Conservation (phyloP, 805 yeast genomes). For the Ogataea haglerorum region DNA sequence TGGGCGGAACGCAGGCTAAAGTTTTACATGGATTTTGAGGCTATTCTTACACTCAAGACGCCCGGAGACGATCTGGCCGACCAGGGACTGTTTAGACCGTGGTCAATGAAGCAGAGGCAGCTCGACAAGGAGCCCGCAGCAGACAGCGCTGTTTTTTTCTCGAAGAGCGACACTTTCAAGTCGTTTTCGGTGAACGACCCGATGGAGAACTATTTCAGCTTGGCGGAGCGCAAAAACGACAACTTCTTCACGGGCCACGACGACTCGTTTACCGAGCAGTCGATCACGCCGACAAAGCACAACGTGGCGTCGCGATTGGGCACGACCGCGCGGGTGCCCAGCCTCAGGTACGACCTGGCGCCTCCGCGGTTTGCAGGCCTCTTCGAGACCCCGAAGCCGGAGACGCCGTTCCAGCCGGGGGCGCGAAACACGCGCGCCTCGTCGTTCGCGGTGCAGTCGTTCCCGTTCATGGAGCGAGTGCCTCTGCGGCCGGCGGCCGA, state of each 20-base stretch:
- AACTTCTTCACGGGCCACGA: constrained; percentile 8
- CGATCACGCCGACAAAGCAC: constrained; percentile 12
- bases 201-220: constrained; percentile 8
- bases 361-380: constrained; percentile 4
- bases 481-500: neutral
- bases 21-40: constrained; percentile 2
- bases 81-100: constrained; percentile 4
- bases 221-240: constrained; percentile 11
- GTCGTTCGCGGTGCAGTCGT: neutral
- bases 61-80: constrained; percentile 4
- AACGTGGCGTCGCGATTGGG: constrained; percentile 2
- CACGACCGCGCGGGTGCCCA: constrained; percentile 11
- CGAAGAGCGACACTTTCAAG: constrained; percentile 1
- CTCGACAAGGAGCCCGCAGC: neutral
- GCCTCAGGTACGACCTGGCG: constrained; percentile 4
- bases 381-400: constrained; percentile 1
- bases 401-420: neutral
- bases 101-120: constrained; percentile 1
- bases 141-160: neutral
- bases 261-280: constrained; percentile 8
- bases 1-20: neutral
- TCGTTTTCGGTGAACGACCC: constrained; percentile 3
- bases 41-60: neutral
- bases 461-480: neutral
- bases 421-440: neutral